Percentiles rank a stretch among this genome's conserved stretches.
Evolutionary conservation across 352 stramenopile genomes (phyloP).

Genomic region (Phytophthora colocasiae): DNA sequence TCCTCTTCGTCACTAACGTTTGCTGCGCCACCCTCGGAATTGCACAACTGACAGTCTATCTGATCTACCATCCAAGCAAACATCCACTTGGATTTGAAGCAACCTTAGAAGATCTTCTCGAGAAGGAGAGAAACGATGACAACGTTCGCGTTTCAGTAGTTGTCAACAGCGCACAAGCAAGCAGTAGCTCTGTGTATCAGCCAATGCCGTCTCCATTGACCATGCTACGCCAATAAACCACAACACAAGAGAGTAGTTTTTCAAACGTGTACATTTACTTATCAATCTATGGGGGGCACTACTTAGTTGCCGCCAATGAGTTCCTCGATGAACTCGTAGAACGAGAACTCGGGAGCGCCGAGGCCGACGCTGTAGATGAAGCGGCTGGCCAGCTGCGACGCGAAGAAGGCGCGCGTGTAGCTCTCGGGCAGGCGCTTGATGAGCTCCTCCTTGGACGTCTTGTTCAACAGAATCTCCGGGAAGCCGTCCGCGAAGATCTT

Average conservation of each 20-base stretch:
- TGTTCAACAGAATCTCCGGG: slow-evolving; percentile 66
- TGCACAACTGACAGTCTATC: slow-evolving; percentile 48
- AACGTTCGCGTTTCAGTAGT: slow-evolving; percentile 13
- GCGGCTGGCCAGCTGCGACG: slow-evolving; percentile 80
- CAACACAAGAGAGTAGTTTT: not conserved
- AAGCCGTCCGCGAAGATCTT: slow-evolving; percentile 84
- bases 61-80: slow-evolving; percentile 55
- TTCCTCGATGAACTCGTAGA: slow-evolving; percentile 87
- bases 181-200: slow-evolving; percentile 30
- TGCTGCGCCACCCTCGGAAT: slow-evolving; percentile 42
- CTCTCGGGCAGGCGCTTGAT: slow-evolving; percentile 74
- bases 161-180: slow-evolving; percentile 22
- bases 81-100: slow-evolving; percentile 34
- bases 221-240: slow-evolving; percentile 11
- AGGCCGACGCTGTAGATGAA: slow-evolving; percentile 85
- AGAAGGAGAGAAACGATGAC: slow-evolving; percentile 29
- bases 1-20: slow-evolving; percentile 63
- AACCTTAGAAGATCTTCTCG: slow-evolving; percentile 25
- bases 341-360: slow-evolving; percentile 79
- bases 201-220: slow-evolving; percentile 29
- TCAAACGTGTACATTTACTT: slow-evolving; percentile 30
- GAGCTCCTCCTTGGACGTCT: slow-evolving; percentile 68
- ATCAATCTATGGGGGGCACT: slow-evolving; percentile 19
- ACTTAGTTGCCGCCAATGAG: slow-evolving; percentile 50
- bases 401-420: slow-evolving; percentile 85